Evolutionary conservation across 1,284 basidiomycete genomes (phyloP).

Genomic region (Fomes fomentarius): DNA sequence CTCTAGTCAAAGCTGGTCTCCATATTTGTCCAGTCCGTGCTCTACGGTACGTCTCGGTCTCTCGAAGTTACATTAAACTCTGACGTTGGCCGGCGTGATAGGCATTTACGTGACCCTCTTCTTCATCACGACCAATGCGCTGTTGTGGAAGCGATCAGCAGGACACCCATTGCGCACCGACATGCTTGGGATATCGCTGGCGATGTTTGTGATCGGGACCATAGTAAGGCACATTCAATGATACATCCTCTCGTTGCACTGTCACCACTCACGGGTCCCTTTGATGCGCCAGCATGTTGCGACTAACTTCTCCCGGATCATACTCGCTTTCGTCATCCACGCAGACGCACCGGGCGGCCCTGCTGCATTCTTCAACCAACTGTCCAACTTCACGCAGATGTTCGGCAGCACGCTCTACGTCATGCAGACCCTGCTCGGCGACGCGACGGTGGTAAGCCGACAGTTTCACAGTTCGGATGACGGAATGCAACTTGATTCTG

Average conservation of each 20-base stretch:
- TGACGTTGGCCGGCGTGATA: neutral
- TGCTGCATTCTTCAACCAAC: constrained; percentile 25
- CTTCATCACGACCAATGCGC: constrained; percentile 8
- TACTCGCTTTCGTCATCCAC: constrained; percentile 26
- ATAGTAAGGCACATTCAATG: constrained; percentile 17
- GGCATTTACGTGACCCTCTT: constrained; percentile 16
- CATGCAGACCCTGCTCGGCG: constrained; percentile 24
- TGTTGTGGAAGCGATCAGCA: constrained; percentile 5
- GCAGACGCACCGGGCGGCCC: constrained; percentile 25
- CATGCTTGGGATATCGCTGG: constrained; percentile 9
- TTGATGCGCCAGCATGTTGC: constrained; percentile 19
- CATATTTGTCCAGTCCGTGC: constrained; percentile 20
- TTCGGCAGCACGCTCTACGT: constrained; percentile 30
- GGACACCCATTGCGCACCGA: constrained; percentile 1
- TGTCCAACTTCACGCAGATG: constrained; percentile 27
- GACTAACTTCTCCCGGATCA: constrained; percentile 26
- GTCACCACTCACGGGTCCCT: neutral
- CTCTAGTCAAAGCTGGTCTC: constrained; percentile 18
- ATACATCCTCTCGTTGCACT: neutral
- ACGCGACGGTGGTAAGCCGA: constrained; percentile 21
- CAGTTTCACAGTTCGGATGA: no score
- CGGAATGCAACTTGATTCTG: neutral
- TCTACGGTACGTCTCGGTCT: constrained; percentile 12
- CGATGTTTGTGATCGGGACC: constrained; percentile 20
- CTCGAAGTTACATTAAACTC: neutral